These are phyloP conservation scores for Leucosporidium yakuticum DNA, from an alignment of 768 basidiomycete species.

Conservation along the genomic window DNA sequence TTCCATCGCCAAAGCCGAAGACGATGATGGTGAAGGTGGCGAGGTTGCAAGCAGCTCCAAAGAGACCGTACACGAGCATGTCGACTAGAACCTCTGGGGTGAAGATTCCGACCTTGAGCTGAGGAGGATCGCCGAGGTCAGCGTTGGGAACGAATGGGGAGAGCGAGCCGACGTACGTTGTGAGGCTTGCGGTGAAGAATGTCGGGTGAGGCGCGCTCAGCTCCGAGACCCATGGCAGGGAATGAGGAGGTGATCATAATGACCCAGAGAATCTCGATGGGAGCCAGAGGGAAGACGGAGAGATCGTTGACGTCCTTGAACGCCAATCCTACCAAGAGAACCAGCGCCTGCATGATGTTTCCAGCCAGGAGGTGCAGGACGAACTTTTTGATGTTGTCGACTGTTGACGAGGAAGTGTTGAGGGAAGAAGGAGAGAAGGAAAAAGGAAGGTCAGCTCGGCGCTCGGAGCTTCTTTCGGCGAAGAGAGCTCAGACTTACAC, in stretches of 20 bases:
- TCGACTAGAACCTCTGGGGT: constrained; percentile 44
- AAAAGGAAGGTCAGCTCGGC: too few species aligned
- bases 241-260: constrained; percentile 49
- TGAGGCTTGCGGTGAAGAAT: constrained; percentile 46
- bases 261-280: constrained; percentile 48
- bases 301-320: constrained; percentile 52
- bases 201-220: constrained; percentile 52
- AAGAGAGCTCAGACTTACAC: not conserved
- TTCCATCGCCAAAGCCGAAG: constrained; percentile 39
- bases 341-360: constrained; percentile 55
- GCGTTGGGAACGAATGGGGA: not conserved
- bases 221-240: constrained; percentile 55
- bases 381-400: constrained; percentile 57
- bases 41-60: constrained; percentile 43
- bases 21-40: constrained; percentile 43
- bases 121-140: not conserved
- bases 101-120: constrained; percentile 45
- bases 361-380: constrained; percentile 53
- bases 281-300: constrained; percentile 54
- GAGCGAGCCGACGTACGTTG: constrained; percentile 1
- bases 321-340: constrained; percentile 55
- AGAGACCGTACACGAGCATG: constrained; percentile 44
- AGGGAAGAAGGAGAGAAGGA: constrained; percentile 60
- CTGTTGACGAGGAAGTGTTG: constrained; percentile 74
- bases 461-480: too few species aligned